Percentiles rank a stretch among this genome's conserved stretches.
These are phyloP conservation scores for Rhododendron ovatum DNA, from an alignment of 148 eudicot species.

Conservation along the genomic window DNA sequence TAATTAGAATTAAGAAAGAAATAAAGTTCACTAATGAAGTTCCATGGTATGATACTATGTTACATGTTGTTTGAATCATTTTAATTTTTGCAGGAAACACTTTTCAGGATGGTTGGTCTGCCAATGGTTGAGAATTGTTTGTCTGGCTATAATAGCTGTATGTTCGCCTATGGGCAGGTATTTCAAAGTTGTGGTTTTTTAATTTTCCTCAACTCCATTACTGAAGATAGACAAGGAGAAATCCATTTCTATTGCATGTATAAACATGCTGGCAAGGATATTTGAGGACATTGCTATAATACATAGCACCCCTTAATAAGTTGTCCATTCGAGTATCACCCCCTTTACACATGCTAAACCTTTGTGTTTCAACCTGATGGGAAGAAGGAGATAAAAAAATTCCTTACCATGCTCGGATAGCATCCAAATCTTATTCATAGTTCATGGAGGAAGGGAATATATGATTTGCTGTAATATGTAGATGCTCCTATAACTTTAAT, in stretches of 20 bases:
- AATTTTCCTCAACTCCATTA: background rate
- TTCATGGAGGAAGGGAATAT: background rate
- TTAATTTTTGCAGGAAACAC: constrained; percentile 67
- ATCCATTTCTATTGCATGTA: background rate
- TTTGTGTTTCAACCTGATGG: background rate
- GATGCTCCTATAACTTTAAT: background rate
- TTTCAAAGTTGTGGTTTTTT: background rate
- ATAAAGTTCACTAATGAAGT: background rate
- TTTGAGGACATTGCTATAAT: background rate
- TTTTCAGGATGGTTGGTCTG: constrained; percentile 89
- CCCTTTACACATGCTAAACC: background rate
- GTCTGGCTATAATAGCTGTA: constrained; percentile 94
- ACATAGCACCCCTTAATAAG: background rate
- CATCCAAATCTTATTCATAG: background rate
- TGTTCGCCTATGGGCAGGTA: constrained; percentile 99
- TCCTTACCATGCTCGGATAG: background rate
- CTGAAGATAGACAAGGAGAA: background rate
- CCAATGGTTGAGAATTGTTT: constrained; percentile 98
- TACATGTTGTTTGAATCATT: background rate
- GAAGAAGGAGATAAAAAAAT: background rate
- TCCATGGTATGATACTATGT: background rate
- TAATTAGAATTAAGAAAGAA: background rate
- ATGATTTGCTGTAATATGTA: background rate
- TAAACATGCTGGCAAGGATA: background rate
- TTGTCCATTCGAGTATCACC: background rate